phyloP scores from a whole-genome alignment of 768 basidiomycete genomes.

The Peribolospora baueri region DNA sequence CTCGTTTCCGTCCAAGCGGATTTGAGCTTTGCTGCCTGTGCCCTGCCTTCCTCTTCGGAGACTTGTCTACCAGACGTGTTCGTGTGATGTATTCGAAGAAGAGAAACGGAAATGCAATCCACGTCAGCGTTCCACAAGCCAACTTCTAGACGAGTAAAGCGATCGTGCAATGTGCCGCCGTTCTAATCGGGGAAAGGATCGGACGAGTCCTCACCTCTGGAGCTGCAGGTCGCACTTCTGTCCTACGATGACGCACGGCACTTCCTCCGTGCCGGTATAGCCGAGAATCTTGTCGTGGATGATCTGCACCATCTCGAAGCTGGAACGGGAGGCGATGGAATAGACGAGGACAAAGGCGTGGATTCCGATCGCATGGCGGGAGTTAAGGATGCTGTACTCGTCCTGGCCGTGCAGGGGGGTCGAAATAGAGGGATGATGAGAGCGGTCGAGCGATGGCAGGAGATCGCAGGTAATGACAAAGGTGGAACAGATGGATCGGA shows the following conservation, averaged over 20 bases:
- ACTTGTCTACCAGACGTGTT: constrained; percentile 9
- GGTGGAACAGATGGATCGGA: too few species aligned
- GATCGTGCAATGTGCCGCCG: not conserved
- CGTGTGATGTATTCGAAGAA: not conserved
- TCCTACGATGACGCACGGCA: constrained; percentile 85
- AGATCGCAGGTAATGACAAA: not conserved
- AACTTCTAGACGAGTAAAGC: not conserved
- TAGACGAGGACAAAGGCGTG: constrained; percentile 95
- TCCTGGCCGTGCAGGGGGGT: constrained; percentile 31
- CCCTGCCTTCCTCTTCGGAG: constrained; percentile 10
- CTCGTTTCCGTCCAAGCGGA: constrained; percentile 12
- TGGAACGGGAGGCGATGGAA: constrained; percentile 63
- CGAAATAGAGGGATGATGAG: constrained; percentile 2
- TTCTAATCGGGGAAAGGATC: not conserved
- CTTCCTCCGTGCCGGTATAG: constrained; percentile 55
- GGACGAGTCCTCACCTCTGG: constrained; percentile 29
- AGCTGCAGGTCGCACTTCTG: constrained; percentile 60
- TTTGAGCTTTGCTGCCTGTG: constrained; percentile 6
- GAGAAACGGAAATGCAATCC: not conserved
- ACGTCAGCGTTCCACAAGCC: not conserved
- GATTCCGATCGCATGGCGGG: constrained; percentile 85
- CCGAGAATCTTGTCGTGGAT: constrained; percentile 81
- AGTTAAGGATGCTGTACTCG: constrained; percentile 79
- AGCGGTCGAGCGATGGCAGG: not conserved
- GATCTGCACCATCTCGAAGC: constrained; percentile 84